phyloP scores from a whole-genome alignment of 1,284 basidiomycete genomes.

The Meripilus lineatus region DNA sequence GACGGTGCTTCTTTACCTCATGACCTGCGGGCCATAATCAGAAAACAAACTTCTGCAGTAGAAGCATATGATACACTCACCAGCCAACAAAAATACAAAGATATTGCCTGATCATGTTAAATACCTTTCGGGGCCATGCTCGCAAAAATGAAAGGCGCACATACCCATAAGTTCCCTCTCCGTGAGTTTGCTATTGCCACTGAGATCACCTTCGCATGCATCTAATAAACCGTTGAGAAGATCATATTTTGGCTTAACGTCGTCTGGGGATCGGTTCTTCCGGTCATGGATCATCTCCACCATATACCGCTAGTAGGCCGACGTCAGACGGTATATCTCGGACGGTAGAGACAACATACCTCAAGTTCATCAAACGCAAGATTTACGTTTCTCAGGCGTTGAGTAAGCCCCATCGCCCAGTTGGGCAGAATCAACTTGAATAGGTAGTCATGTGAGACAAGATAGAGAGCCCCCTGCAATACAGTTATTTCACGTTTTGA shows the following conservation, averaged over 20 bases:
- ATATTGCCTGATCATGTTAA: conserved; percentile 36
- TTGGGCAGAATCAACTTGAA: conserved; percentile 36
- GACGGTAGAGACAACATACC: conserved; percentile 22
- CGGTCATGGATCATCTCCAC: conserved; percentile 42
- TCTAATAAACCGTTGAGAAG: conserved; percentile 44
- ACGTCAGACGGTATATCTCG: background rate
- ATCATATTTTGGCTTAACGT: conserved; percentile 37
- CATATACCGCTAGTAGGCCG: conserved; percentile 37
- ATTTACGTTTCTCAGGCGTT: conserved; percentile 25
- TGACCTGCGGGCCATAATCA: conserved; percentile 3
- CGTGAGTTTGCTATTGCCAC: conserved; percentile 29
- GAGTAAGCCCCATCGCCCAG: conserved; percentile 34
- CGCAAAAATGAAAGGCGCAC: too few species aligned
- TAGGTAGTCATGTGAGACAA: conserved; percentile 37
- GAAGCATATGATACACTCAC: too few species aligned
- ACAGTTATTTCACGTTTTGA: background rate
- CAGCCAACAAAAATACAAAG: conserved; percentile 39
- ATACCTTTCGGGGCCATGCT: too few species aligned
- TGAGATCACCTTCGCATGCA: conserved; percentile 31
- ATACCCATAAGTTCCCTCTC: conserved; percentile 42
- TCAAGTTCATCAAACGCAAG: conserved; percentile 40
- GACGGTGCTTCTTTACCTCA: conserved; percentile 36
- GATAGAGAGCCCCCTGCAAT: conserved; percentile 35
- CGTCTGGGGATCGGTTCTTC: conserved; percentile 27
- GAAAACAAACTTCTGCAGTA: background rate